Evolutionary conservation across 441 rosid genomes (phyloP).

Genomic region (Adansonia rubrostipa): DNA sequence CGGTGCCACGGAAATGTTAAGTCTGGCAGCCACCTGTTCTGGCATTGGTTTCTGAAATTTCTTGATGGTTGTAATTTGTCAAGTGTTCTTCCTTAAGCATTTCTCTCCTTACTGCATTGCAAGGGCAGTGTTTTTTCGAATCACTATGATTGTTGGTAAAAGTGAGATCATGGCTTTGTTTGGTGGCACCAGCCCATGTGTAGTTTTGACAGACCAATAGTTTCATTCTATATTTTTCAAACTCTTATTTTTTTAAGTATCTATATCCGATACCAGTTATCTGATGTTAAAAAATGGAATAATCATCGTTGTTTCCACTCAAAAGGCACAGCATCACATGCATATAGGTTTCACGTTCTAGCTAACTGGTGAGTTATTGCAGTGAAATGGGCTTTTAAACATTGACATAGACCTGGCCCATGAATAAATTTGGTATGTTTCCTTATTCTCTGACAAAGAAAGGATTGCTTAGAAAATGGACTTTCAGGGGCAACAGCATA

Average conservation of each 20-base stretch:
- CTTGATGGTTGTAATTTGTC: slow-evolving; percentile 4
- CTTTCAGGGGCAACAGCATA: not conserved
- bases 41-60: slow-evolving; percentile 43
- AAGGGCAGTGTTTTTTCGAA: slow-evolving; percentile 1
- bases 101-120: slow-evolving; percentile 17
- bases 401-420: no score
- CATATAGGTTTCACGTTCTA: not conserved
- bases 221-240: not conserved
- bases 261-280: not conserved
- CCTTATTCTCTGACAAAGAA: no score
- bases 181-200: not conserved
- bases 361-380: not conserved
- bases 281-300: not conserved
- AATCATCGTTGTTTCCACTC: not conserved
- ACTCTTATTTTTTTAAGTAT: no score
- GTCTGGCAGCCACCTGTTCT: slow-evolving; percentile 40
- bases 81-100: slow-evolving; percentile 9
- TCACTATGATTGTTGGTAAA: not conserved
- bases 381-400: not conserved
- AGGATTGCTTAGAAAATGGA: not conserved
- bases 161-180: slow-evolving; percentile 15
- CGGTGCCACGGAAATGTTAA: slow-evolving; percentile 43
- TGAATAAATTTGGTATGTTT: no score
- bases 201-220: not conserved
- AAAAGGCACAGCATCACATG: not conserved